phyloP scores from a whole-genome alignment of 345 rosid species.

The Adansonia digitata region DNA sequence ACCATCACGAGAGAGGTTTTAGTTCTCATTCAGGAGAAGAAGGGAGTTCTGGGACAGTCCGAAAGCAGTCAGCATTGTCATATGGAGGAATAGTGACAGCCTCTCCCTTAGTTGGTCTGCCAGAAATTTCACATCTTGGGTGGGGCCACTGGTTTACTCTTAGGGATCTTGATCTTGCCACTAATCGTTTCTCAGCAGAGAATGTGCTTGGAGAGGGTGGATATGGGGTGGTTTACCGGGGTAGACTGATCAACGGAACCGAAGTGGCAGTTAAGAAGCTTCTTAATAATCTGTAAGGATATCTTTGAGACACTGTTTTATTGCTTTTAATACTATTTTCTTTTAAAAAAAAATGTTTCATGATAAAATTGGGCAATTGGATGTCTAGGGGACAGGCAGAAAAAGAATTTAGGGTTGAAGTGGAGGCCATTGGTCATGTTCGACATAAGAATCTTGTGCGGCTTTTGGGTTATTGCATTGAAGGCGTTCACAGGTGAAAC shows the following conservation, averaged over 20 bases:
- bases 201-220: no score
- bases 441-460: slow-evolving; percentile 92
- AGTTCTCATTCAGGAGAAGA: slow-evolving; percentile 86
- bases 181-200: no score
- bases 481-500: slow-evolving; percentile 79
- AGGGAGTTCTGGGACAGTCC: slow-evolving; percentile 63
- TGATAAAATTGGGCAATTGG: slow-evolving; percentile 7
- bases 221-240: no score
- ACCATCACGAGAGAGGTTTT: slow-evolving; percentile 61
- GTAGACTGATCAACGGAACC: no score
- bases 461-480: slow-evolving; percentile 84
- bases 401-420: slow-evolving; percentile 92
- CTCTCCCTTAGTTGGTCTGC: slow-evolving; percentile 91
- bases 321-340: neutral
- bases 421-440: slow-evolving; percentile 97
- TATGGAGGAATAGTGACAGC: slow-evolving; percentile 61
- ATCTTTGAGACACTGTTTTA: slow-evolving; percentile 1
- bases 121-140: no score
- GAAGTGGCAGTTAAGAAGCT: no score
- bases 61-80: slow-evolving; percentile 45
- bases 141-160: no score
- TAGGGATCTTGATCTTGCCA: no score
- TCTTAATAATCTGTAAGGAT: slow-evolving; percentile 78
- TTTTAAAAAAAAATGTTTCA: neutral
- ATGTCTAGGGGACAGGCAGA: slow-evolving; percentile 88